Evolutionary conservation across 2,329 filamentous ascomycete species (phyloP).

Genomic region (Alternaria postmessia): DNA sequence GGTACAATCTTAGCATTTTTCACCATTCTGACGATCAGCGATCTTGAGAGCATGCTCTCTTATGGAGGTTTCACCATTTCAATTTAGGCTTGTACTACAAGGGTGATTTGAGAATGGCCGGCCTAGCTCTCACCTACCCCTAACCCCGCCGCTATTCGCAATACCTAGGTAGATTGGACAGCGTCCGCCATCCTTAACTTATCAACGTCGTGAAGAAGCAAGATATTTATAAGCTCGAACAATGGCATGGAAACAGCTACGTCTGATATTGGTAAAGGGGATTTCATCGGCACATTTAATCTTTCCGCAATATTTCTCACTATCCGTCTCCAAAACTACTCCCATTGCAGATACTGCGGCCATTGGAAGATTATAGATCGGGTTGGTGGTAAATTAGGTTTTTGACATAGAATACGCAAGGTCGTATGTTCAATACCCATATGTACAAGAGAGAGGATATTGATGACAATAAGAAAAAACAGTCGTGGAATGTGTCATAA

Average conservation of each 20-base stretch:
- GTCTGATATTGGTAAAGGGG: no score
- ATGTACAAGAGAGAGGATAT: rapidly evolving
- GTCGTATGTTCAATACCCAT: neutral
- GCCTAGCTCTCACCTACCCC: neutral
- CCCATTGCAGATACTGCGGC: no score
- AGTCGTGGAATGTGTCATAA: neutral
- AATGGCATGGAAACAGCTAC: no score
- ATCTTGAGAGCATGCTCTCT: neutral
- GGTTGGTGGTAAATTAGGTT: no score
- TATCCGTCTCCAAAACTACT: no score
- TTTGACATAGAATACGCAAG: neutral
- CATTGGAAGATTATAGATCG: no score
- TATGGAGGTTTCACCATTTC: neutral
- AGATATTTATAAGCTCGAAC: no score
- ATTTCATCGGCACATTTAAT: no score
- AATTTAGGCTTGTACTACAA: neutral
- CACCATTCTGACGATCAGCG: neutral
- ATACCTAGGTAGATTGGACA: neutral
- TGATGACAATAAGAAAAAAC: neutral
- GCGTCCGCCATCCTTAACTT: neutral
- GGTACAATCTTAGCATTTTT: neutral
- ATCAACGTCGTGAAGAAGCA: no score
- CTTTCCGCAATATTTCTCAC: no score
- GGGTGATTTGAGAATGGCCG: neutral
- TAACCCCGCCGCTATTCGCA: neutral